phyloP scores from a whole-genome alignment of 2,329 filamentous ascomycete species.

The Penicillium capsulatum region DNA sequence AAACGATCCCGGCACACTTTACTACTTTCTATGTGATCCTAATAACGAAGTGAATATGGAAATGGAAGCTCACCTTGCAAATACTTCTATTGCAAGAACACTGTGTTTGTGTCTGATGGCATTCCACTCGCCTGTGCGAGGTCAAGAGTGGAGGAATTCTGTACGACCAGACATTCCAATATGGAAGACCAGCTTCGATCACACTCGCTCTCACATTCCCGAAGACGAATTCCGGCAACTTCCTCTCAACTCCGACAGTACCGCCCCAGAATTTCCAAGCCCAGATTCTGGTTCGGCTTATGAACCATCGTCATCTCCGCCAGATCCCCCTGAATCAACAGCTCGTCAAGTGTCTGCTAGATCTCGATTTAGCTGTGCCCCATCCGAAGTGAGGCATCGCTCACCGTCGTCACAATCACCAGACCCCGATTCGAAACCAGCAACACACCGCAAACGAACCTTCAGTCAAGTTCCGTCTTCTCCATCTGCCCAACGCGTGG shows the following conservation, averaged over 20 bases:
- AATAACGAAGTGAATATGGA: neutral
- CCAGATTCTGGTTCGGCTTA: neutral
- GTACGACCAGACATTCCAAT: neutral
- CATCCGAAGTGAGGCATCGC: neutral
- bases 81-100: neutral
- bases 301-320: neutral
- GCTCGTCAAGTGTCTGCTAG: neutral
- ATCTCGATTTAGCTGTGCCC: neutral
- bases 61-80: neutral
- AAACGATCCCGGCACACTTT: neutral
- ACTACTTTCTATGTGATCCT: neutral
- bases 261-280: neutral
- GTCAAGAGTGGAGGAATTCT: neutral
- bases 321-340: neutral
- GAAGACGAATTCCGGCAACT: neutral
- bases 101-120: conserved; percentile 1
- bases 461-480: conserved; percentile 25
- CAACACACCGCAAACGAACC: conserved; percentile 8
- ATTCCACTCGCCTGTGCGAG: neutral
- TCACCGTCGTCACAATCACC: conserved; percentile 7
- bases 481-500: conserved; percentile 1
- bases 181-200: conserved; percentile 1
- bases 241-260: neutral
- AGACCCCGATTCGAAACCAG: conserved; percentile 11
- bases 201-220: neutral